Evolutionary conservation across 768 basidiomycete genomes (phyloP), one percentile per base, ranked within the genome.

Genomic region (Boletus tylopilopsis): DNA sequence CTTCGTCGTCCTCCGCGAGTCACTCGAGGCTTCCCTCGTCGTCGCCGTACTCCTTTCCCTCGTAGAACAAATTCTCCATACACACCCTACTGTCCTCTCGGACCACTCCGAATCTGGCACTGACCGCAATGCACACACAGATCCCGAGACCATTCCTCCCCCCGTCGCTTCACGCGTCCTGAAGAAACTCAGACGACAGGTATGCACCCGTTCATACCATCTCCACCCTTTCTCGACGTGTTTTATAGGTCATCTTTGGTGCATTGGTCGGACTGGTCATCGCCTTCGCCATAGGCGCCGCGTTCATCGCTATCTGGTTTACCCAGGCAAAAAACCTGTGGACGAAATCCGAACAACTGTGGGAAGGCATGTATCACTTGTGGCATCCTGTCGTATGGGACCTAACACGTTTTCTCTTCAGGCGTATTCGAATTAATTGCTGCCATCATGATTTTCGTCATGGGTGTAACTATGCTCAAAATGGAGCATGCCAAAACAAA

Each of bases 1-100:
- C 76, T 93, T 97, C 79, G 93, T 96, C 71, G 84, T 94, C 71
- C 93, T 95, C 68, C 82, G 94, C 64, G 94, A 96, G 78, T 88
- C 91, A 5, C 78, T 96, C 55, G 94, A 96, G 74, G 89, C 92
- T 5, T 83, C 82, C 36, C 87, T 97, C 73, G 91, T 98, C 76
- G 72, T 96, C 66, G 89, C 91, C 6, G 91, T 95, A 49, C 80
- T 98, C 41, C 85, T 95, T 45, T 84, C 89, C 55, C 83, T 97
- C 53, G 88, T 90, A n/a, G 84, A 95, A 61, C 92, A 94, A 57
- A 81, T 94, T 55, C 77, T 88, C 6, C 65, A 74, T 42, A 71
- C 73, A 2, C 8, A 21, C 12, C 32, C 29, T 30, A n/a, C n/a
- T n/a, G n/a, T n/a, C n/a, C n/a, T n/a, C n/a, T n/a, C n/a, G n/a